Conservation (phyloP, 371 early-diverging fungal genomes). For the Mortierella polycephala region DNA sequence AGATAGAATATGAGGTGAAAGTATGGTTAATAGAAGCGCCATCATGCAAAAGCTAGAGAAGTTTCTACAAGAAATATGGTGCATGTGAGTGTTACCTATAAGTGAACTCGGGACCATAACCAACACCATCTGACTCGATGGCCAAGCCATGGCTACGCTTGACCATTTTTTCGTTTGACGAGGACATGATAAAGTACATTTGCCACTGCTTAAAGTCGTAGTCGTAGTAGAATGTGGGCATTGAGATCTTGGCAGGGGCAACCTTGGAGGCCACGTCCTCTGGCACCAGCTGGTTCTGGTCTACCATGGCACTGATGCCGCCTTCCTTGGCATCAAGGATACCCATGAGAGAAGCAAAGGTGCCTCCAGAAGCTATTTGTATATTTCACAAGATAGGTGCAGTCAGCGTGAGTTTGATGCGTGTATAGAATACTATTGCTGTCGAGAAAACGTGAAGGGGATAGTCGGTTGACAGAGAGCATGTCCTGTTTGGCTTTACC, state of each 20-base stretch:
- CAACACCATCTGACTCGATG: constrained; percentile 53
- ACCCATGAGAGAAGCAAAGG: constrained; percentile 60
- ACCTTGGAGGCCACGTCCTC: constrained; percentile 54
- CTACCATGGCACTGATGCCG: constrained; percentile 25
- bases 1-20: neutral
- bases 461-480: neutral
- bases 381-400: neutral
- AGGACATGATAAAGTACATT: constrained; percentile 68
- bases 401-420: no score
- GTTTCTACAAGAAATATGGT: neutral
- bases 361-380: constrained; percentile 65
- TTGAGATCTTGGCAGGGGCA: constrained; percentile 49
- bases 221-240: constrained; percentile 60
- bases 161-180: constrained; percentile 65
- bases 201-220: constrained; percentile 66
- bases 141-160: constrained; percentile 64
- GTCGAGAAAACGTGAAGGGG: neutral
- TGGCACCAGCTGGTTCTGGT: constrained; percentile 58
- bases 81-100: constrained; percentile 53
- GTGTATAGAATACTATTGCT: no score
- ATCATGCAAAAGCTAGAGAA: neutral
- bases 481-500: constrained; percentile 13
- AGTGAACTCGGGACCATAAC: constrained; percentile 67
- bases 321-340: constrained; percentile 34
- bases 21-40: neutral